A percentile compares a stretch with the other conserved stretches of the same genome.
Conservation (phyloP, 306 rosid species). For the Cucumis hystrix region DNA sequence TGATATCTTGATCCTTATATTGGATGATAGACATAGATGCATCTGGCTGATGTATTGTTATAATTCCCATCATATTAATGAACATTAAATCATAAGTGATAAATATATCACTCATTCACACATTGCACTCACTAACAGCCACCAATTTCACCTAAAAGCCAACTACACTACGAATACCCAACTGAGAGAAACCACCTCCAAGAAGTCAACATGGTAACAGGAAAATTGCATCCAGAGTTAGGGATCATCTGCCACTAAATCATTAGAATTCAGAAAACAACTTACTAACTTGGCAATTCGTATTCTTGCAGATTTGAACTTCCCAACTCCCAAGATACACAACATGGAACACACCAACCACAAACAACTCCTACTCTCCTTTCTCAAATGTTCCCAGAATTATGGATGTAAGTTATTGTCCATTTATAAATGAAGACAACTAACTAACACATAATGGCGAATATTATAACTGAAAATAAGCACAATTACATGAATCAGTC, state of each 20-base stretch:
- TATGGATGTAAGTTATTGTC: background rate
- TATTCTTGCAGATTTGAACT: background rate
- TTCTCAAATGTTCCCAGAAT: background rate
- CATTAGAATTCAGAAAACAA: background rate
- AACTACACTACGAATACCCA: background rate
- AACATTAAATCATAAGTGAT: background rate
- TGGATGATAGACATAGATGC: background rate
- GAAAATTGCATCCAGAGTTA: background rate
- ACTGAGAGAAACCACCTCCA: background rate
- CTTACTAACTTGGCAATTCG: background rate
- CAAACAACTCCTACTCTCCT: background rate
- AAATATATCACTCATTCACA: background rate
- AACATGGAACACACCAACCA: background rate
- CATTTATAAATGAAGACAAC: background rate
- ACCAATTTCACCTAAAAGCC: background rate
- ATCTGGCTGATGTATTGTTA: background rate
- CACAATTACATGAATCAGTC: background rate
- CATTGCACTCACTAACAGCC: background rate
- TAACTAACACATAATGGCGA: background rate
- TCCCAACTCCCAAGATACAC: background rate
- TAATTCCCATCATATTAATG: background rate
- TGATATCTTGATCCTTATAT: background rate
- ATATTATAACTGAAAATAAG: background rate
- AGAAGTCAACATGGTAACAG: background rate
- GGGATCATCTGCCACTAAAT: background rate